These are phyloP conservation scores for Eucalyptus lansdowneana DNA, from an alignment of 345 rosid genomes.

Conservation along the genomic window DNA sequence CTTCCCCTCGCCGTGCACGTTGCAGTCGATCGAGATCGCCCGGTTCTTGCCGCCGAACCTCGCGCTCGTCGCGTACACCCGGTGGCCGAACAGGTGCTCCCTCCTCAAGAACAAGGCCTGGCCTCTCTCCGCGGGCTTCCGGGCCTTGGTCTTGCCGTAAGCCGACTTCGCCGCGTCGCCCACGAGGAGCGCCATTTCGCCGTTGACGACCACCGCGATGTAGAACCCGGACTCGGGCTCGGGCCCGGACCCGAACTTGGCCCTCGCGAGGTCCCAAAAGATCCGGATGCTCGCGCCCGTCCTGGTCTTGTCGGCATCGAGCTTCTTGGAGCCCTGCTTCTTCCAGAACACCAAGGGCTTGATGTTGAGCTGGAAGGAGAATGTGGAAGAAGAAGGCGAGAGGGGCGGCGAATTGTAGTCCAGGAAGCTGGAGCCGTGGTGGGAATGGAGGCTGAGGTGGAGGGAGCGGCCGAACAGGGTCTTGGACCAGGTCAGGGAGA, in stretches of 20 bases:
- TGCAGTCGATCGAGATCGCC: slow-evolving; percentile 62
- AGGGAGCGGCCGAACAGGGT: slow-evolving; percentile 73
- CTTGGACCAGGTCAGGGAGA: slow-evolving; percentile 81
- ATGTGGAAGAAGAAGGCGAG: slow-evolving; percentile 32
- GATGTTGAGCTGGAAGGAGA: slow-evolving; percentile 56
- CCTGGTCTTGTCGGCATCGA: neutral
- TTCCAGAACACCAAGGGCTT: slow-evolving; percentile 76
- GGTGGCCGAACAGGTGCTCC: slow-evolving; percentile 69
- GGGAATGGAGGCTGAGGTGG: slow-evolving; percentile 51
- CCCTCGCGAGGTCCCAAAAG: slow-evolving; percentile 73
- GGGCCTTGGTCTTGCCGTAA: slow-evolving; percentile 35
- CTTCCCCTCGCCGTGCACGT: slow-evolving; percentile 41
- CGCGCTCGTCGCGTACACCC: slow-evolving; percentile 51
- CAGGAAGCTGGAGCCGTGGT: slow-evolving; percentile 16
- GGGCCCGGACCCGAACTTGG: slow-evolving; percentile 73
- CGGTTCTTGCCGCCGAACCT: slow-evolving; percentile 64
- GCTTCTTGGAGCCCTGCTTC: slow-evolving; percentile 54
- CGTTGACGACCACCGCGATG: slow-evolving; percentile 62
- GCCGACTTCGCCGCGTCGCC: slow-evolving; percentile 67
- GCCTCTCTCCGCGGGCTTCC: slow-evolving; percentile 4
- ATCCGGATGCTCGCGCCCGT: slow-evolving; percentile 14
- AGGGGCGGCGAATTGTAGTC: neutral
- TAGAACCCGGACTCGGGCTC: slow-evolving; percentile 77
- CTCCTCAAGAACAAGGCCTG: slow-evolving; percentile 59
- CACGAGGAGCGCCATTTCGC: slow-evolving; percentile 55